Evolutionary conservation across 139 green algal genomes (phyloP), one percentile per base, ranked within the genome.

Genomic region (Chlamydomonas schloesseri): DNA sequence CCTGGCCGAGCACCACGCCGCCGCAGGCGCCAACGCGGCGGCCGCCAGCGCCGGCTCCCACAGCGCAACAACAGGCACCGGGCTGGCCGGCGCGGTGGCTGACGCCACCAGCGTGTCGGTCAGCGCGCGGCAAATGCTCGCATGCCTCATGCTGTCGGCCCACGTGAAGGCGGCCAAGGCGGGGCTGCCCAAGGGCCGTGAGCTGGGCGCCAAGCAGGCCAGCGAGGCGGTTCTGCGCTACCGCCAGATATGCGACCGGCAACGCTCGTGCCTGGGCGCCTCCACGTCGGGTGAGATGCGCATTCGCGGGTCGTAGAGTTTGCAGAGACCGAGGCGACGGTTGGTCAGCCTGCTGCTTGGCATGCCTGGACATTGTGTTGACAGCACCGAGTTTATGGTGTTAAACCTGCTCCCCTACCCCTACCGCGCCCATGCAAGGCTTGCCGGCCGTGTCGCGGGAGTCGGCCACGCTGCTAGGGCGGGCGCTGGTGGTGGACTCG

Each of bases 401-500:
- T n/a, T n/a, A n/a, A n/a, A n/a, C n/a, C n/a, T 50, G 42, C 42
- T 50, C 6, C 42, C 42, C 42, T 50, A n/a, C 42, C 42, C 42
- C 42, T 50, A 50, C 42, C 8, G n/a, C n/a, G n/a, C n/a, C 42
- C 42, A 8, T 50, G 42, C 15, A 8, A 84, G 78, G 78, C 10
- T 47, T 75, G 17, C 47, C 46, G 28, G n/a, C 47, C 28, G 28
- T 81, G 53, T 26, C 47, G 36, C 81, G 81, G 3, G 37, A 65
- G 8, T 18, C 36, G 3, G 77, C 88, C 3, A 65, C 74, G 18
- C 28, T 29, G 17, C 62, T 84, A 4, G 50, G 50, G n/a, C 83
- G 87, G 36, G 83, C 71, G 28, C 50, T 93, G 42, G 82, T 92
- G 64, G 67, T 89, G 65, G 77, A 83, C 33, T 88, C 83, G 8